Evolutionary conservation across 352 stramenopile species (phyloP).

Genomic region (Pythium phragmiticola): DNA sequence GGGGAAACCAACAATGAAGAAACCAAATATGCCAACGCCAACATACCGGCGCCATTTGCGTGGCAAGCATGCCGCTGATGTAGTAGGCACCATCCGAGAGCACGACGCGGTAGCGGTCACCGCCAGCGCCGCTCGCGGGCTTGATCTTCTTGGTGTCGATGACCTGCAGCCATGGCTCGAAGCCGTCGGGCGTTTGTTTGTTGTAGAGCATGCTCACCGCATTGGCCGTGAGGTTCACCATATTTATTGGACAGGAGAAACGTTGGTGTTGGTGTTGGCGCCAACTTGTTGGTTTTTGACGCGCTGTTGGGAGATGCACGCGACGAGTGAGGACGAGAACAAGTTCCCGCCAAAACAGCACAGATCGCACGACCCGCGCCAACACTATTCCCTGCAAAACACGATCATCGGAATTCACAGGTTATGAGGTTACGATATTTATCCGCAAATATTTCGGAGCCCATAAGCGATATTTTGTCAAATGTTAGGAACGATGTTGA

Average conservation of each 20-base stretch:
- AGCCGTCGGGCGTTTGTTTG: conserved; percentile 79
- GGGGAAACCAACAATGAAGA: background rate
- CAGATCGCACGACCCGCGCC: background rate
- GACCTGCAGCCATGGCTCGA: conserved; percentile 85
- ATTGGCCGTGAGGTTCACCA: conserved; percentile 85
- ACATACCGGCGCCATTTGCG: conserved; percentile 70
- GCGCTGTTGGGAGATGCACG: background rate
- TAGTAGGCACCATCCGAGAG: conserved; percentile 78
- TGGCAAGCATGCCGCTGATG: conserved; percentile 87
- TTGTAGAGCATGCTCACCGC: conserved; percentile 86
- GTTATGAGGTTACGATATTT: background rate
- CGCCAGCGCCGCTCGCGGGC: conserved; percentile 62
- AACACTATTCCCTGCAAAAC: conserved; percentile 2
- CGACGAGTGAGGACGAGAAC: background rate
- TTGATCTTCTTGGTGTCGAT: conserved; percentile 91
- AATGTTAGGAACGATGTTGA: conserved; percentile 14
- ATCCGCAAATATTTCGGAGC: background rate
- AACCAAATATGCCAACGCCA: conserved; percentile 1
- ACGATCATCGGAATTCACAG: background rate
- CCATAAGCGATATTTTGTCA: background rate
- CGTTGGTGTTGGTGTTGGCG: conserved; percentile 11
- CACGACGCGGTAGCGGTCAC: conserved; percentile 81
- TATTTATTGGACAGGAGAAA: conserved; percentile 22
- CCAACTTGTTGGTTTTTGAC: conserved; percentile 16
- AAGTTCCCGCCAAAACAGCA: conserved; percentile 26